Base-by-base conservation (phyloP, 2,329 filamentous ascomycete genomes). In the Fusarium tricinctum region DNA sequence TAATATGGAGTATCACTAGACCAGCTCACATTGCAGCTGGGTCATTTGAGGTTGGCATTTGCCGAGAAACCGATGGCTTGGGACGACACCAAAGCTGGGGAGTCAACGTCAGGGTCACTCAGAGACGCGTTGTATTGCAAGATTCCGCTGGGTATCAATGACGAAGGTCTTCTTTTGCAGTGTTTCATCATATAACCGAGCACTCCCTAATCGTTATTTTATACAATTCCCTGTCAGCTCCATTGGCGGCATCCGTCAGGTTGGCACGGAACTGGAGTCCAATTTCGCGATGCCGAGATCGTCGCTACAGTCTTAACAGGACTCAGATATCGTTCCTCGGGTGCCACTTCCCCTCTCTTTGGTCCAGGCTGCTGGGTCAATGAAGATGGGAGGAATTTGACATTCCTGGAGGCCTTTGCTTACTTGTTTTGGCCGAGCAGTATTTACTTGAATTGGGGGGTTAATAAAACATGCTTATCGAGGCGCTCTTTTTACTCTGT, bases 231-330 rank as follows among this genome's bases (percentile, higher is more conserved):
- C 26, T 32, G 53, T 44, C 20, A 50, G 35, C 57, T 60, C 57
- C 19, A 38, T 38, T 38, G 17, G 58, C 30, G 12, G 38, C 9
- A 40, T 53, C 66, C 43, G 50, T 26, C 43, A 59, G 40, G 49
- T 23, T 30, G 46, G 46, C 45, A 58, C 51, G 26, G 52, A 44
- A 20, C 35, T 68, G 42, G 49, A 59, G 50, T 58, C 43, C 55
- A 50, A 59, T 57, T 28, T 66, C 52, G 39, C 45, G 35, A 26
- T 39, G 48, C 50, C 58, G 46, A 58, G 49, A 61, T 45, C 68
- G 20, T 44, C 58, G 63, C 23, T 72, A 60, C n/a, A 63, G 59
- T 22, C 38, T 64, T 23, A 44, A 32, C 32, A 33, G 57, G 54
- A 65, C 62, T 33, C 52, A 44, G 47, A 65, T 44, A 46, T 40